Evolutionary conservation across 78 protist species (phyloP), one percentile per base, ranked within the genome.

Genomic region (Emiliania huxleyi): DNA sequence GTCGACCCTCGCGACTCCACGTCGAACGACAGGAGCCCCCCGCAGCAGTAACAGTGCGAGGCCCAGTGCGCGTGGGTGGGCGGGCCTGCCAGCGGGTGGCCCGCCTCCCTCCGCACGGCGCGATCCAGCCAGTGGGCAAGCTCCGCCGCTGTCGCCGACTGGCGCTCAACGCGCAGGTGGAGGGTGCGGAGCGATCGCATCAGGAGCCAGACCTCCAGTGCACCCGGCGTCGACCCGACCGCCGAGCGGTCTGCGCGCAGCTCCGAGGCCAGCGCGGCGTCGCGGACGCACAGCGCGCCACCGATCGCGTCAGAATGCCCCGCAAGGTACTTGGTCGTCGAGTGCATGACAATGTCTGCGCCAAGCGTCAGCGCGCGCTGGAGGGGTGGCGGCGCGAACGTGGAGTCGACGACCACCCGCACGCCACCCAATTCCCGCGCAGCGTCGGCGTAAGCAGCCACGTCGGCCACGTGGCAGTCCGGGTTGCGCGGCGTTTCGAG

Each of bases 341-440:
- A 93, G 91, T 93, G 94, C 69, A 87, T 37, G 23, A 81, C 94
- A 2, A 48, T 4, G 69, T 84, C 85, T 6, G 94, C 94, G 25
- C 94, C 94, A 43, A 87, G 94, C 18, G 38, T 5, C 35, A 93
- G 69, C 29, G 83, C 37, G 25, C 71, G 26, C 56, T 88, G 91
- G 26, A 93, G 26, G 23, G 84, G 88, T 29, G 94, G 94, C 52
- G 94, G 84, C 40, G 91, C 94, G 6, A 93, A 45, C 35, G 94
- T 93, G 46, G 69, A 1, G 52, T 93, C 94, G 38, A 93, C 94
- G 37, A 79, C 88, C 26, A 93, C 44, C 23, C 4, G 22, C 12
- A 90, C 91, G 23, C 91, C 87, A 81, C 83, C 75, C 12, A 11
- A 22, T 1, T 45, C 44, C 45, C 92, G 79, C 43, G 71, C 90